Percentiles rank a stretch among this genome's conserved stretches.
phyloP scores from a whole-genome alignment of 495 filamentous ascomycete species.

The Penicillium ochrochloron region DNA sequence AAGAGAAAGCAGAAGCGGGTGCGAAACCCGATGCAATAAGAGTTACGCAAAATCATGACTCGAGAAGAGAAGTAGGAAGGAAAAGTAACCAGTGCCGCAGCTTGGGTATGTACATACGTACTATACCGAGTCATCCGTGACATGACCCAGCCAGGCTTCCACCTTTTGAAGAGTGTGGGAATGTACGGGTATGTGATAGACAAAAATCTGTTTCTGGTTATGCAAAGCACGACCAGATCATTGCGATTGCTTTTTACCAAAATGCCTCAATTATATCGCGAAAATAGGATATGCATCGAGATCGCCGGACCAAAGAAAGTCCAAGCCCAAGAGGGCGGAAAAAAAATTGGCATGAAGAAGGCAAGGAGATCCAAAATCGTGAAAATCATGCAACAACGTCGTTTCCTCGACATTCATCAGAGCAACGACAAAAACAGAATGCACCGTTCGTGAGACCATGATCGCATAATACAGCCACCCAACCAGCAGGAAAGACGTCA shows the following conservation, averaged over 20 bases:
- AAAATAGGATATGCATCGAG: background rate
- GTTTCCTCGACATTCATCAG: conserved; percentile 35
- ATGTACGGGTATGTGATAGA: background rate
- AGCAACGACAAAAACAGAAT: conserved; percentile 22
- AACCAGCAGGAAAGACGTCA: background rate
- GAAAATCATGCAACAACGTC: conserved; percentile 41
- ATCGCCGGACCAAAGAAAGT: background rate
- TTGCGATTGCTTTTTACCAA: conserved; percentile 2
- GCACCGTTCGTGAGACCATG: conserved; percentile 39
- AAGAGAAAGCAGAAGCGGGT: conserved; percentile 6
- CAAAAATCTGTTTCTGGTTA: background rate
- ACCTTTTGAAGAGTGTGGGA: background rate
- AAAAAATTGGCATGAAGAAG: background rate
- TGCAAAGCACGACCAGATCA: background rate
- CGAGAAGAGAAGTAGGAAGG: background rate
- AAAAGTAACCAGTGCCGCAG: background rate
- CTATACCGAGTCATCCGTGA: background rate
- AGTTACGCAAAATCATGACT: background rate
- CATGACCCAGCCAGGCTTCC: background rate
- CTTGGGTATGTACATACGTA: background rate
- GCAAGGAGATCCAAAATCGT: conserved; percentile 18
- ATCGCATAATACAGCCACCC: conserved; percentile 32
- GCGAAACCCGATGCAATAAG: conserved; percentile 1
- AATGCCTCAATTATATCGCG: background rate
- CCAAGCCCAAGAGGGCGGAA: background rate